These are phyloP conservation scores for Rhododendron ferrugineum DNA, from an alignment of 148 eudicot species.

Conservation along the genomic window DNA sequence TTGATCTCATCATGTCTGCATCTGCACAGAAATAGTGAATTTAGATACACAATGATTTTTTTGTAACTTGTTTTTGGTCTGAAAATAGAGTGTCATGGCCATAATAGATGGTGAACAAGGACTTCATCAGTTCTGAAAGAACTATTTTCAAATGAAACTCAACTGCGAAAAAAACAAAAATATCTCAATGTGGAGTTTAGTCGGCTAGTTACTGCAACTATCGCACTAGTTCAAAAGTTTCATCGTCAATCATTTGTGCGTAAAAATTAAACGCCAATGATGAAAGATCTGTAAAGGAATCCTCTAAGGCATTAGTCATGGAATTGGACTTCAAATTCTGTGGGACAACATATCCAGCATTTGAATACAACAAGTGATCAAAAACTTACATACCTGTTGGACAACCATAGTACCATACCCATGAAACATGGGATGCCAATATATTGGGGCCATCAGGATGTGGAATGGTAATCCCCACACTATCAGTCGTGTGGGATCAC, in stretches of 20 bases:
- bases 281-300: background rate
- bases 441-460: background rate
- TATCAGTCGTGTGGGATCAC: background rate
- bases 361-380: background rate
- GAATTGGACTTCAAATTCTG: background rate
- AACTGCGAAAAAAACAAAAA: background rate
- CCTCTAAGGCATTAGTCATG: background rate
- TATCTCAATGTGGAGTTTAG: background rate
- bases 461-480: background rate
- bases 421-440: background rate
- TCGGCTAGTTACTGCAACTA: background rate
- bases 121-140: background rate
- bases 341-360: background rate
- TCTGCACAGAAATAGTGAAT: conserved; percentile 28
- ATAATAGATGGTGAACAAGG: background rate
- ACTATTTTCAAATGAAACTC: background rate
- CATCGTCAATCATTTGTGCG: background rate
- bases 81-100: background rate
- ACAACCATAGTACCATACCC: background rate
- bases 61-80: background rate
- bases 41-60: background rate
- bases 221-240: background rate
- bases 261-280: background rate
- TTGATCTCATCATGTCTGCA: conserved; percentile 20
- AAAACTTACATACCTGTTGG: background rate